A percentile compares a stretch with the other conserved stretches of the same genome.
phyloP scores from a whole-genome alignment of 2,329 filamentous ascomycete species.

The Sordariomycetes sp. region DNA sequence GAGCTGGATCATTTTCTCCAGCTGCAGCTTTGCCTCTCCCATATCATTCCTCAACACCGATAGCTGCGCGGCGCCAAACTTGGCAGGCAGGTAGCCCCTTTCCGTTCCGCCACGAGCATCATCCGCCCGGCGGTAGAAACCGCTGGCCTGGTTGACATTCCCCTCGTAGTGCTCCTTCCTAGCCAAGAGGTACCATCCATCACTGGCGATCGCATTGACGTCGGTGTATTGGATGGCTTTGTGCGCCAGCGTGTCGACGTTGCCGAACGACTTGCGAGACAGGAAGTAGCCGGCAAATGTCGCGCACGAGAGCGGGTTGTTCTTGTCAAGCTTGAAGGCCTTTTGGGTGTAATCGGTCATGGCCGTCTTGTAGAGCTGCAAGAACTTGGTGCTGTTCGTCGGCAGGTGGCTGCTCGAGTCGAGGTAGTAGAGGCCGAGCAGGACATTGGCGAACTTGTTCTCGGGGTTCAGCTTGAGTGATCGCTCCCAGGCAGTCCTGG shows the following conservation, averaged over 20 bases:
- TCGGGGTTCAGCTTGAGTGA: slow-evolving; percentile 64
- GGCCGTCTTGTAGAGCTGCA: slow-evolving; percentile 76
- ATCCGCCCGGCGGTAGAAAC: slow-evolving; percentile 85
- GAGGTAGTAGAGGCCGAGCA: slow-evolving; percentile 84
- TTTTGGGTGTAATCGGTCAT: slow-evolving; percentile 93
- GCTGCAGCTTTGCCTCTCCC: slow-evolving; percentile 81
- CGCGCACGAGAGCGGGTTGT: slow-evolving; percentile 78
- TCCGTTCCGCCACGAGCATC: slow-evolving; percentile 88
- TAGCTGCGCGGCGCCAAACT: slow-evolving; percentile 87
- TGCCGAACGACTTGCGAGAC: slow-evolving; percentile 66
- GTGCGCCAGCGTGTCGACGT: slow-evolving; percentile 77
- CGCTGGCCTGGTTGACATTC: slow-evolving; percentile 62
- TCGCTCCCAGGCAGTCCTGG: slow-evolving; percentile 82
- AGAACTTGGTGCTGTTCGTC: slow-evolving; percentile 76
- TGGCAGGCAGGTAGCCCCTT: slow-evolving; percentile 82
- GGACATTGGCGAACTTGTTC: slow-evolving; percentile 81
- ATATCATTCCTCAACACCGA: slow-evolving; percentile 75
- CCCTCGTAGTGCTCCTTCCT: slow-evolving; percentile 81
- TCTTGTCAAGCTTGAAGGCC: slow-evolving; percentile 87
- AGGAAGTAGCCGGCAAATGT: slow-evolving; percentile 89
- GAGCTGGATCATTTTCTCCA: slow-evolving; percentile 90
- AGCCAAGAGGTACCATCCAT: slow-evolving; percentile 93
- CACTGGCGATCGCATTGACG: slow-evolving; percentile 90
- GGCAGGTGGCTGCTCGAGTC: slow-evolving; percentile 75
- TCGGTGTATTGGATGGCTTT: slow-evolving; percentile 94